Evolutionary conservation across 371 early-diverging fungal genomes (phyloP).

Genomic region (Lichtheimia ornata): DNA sequence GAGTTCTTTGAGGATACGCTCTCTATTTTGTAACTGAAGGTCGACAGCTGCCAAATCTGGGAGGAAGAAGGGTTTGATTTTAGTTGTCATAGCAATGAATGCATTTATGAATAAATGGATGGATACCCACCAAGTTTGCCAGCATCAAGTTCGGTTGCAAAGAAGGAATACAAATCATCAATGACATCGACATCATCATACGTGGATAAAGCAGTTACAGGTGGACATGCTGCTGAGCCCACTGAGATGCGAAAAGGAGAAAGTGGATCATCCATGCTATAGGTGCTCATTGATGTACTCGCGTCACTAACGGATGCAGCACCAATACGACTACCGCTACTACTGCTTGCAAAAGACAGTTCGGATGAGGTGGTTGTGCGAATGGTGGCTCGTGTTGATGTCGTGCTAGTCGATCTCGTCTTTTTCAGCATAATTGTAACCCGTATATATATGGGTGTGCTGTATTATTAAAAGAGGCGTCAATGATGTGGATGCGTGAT

Average conservation of each 20-base stretch:
- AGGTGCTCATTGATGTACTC: conserved; percentile 20
- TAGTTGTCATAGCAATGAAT: background rate
- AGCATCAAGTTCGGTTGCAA: conserved; percentile 17
- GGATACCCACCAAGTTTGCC: conserved; percentile 11
- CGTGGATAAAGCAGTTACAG: background rate
- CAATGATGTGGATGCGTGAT: background rate
- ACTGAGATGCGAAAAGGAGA: conserved; percentile 5
- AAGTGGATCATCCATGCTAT: conserved; percentile 17
- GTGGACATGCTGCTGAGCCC: conserved; percentile 3
- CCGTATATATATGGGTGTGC: background rate
- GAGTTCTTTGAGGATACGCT: conserved; percentile 16
- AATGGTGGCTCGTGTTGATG: conserved; percentile 15
- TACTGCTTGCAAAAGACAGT: conserved; percentile 14
- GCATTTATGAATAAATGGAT: background rate
- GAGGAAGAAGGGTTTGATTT: background rate
- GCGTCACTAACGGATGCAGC: conserved; percentile 16
- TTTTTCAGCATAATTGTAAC: conserved; percentile 17
- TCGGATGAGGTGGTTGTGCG: conserved; percentile 20
- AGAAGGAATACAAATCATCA: conserved; percentile 29
- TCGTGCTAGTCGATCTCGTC: conserved; percentile 18
- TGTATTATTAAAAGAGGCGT: background rate
- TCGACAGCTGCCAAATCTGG: background rate
- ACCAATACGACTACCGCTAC: conserved; percentile 17
- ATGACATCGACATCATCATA: conserved; percentile 22
- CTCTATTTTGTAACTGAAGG: conserved; percentile 15